Conservation (phyloP, 2,329 filamentous ascomycete species). For the Anisogramma anomala region DNA sequence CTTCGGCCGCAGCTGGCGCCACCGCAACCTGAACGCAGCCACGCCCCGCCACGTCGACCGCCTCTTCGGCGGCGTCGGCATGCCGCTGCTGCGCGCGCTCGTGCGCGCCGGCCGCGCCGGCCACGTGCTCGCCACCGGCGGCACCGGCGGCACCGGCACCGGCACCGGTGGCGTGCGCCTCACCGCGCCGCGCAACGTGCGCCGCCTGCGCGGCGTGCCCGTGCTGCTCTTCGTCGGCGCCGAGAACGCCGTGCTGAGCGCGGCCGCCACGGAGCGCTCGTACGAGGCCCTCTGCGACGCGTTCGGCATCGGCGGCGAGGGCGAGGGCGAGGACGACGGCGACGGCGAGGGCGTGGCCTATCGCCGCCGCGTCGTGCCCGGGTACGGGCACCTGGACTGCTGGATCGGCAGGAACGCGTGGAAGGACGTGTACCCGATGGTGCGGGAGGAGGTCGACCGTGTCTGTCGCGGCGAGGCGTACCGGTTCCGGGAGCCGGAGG, state of each 20-base stretch:
- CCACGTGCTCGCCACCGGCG: conserved; percentile 40
- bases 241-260: conserved; percentile 45
- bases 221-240: conserved; percentile 44
- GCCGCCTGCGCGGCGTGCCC: conserved; percentile 38
- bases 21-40: conserved; percentile 52
- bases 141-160: conserved; percentile 38
- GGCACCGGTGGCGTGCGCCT: conserved; percentile 39
- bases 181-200: conserved; percentile 38
- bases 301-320: conserved; percentile 31
- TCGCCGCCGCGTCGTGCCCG: conserved; percentile 39
- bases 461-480: conserved; percentile 34
- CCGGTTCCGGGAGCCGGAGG: conserved; percentile 31
- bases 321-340: conserved; percentile 13
- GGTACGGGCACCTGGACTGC: conserved; percentile 50
- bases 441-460: conserved; percentile 43
- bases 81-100: conserved; percentile 43
- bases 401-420: conserved; percentile 51
- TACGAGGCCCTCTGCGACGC: conserved; percentile 40
- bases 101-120: conserved; percentile 44
- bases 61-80: conserved; percentile 52
- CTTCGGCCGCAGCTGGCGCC: conserved; percentile 55
- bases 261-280: conserved; percentile 40
- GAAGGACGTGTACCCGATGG: conserved; percentile 47
- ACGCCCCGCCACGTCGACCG: conserved; percentile 51
- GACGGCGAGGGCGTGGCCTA: conserved; percentile 31